Evolutionary conservation across 2,329 filamentous ascomycete genomes (phyloP).

Genomic region (Fusarium ramigenum): DNA sequence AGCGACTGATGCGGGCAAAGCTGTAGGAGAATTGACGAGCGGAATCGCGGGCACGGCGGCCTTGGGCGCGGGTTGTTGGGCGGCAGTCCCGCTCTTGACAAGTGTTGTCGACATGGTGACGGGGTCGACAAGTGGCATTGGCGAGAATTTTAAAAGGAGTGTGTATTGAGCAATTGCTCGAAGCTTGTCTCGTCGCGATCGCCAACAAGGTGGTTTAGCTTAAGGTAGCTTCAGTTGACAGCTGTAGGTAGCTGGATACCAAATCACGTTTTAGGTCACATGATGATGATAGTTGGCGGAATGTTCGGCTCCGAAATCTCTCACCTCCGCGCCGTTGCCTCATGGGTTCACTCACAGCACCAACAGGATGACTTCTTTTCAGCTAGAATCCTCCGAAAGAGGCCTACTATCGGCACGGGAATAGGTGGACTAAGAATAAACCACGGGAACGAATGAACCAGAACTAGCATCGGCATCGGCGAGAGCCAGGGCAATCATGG

Average conservation of each 20-base stretch:
- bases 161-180: constrained; percentile 31
- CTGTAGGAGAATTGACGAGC: constrained; percentile 49
- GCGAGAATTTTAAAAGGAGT: constrained; percentile 9
- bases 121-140: constrained; percentile 49
- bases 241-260: constrained; percentile 15
- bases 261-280: constrained; percentile 36
- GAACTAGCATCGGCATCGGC: constrained; percentile 10
- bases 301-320: constrained; percentile 26
- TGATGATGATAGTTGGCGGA: background rate
- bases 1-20: constrained; percentile 66
- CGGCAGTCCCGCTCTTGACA: constrained; percentile 43
- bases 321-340: background rate
- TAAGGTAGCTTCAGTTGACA: constrained; percentile 24
- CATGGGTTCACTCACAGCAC: background rate
- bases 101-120: constrained; percentile 52
- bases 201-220: constrained; percentile 25
- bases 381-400: constrained; percentile 12
- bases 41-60: constrained; percentile 50
- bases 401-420: background rate
- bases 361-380: background rate
- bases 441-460: background rate
- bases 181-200: constrained; percentile 30
- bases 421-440: background rate
- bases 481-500: constrained; percentile 20
- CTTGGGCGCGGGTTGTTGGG: constrained; percentile 43